These are phyloP conservation scores for Colletotrichum sp. DNA, from an alignment of 2,329 filamentous ascomycete genomes.

Conservation along the genomic window DNA sequence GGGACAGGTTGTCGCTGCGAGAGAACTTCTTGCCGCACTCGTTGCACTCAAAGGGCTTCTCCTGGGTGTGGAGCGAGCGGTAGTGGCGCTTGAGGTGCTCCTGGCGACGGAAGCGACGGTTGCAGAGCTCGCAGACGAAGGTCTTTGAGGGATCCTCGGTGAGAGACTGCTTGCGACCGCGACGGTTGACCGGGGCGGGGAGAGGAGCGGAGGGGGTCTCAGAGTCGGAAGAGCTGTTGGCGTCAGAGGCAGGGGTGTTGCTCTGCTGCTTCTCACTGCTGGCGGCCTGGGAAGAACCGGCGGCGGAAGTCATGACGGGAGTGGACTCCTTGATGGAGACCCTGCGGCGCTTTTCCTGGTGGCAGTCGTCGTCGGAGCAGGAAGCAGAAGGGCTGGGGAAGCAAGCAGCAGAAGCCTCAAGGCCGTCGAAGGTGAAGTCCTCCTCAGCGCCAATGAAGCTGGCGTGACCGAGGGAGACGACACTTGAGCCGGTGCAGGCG, in stretches of 20 bases:
- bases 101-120: slow-evolving; percentile 95
- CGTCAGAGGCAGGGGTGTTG: slow-evolving; percentile 35
- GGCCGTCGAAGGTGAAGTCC: slow-evolving; percentile 78
- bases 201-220: slow-evolving; percentile 48
- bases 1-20: slow-evolving; percentile 93
- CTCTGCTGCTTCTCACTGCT: slow-evolving; percentile 39
- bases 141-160: slow-evolving; percentile 99
- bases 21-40: slow-evolving; percentile 99
- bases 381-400: slow-evolving; percentile 68
- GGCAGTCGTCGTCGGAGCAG: slow-evolving; percentile 52
- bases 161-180: slow-evolving; percentile 96
- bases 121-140: slow-evolving; percentile 95
- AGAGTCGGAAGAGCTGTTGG: slow-evolving; percentile 45
- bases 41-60: slow-evolving; percentile 97
- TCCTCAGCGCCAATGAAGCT: slow-evolving; percentile 74
- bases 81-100: slow-evolving; percentile 99
- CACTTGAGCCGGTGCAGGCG: slow-evolving; percentile 71
- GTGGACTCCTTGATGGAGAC: slow-evolving; percentile 48
- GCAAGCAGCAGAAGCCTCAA: slow-evolving; percentile 63
- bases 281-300: slow-evolving; percentile 37
- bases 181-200: slow-evolving; percentile 77
- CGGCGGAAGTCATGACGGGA: slow-evolving; percentile 50
- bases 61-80: slow-evolving; percentile 95
- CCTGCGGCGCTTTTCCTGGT: slow-evolving; percentile 63
- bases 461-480: slow-evolving; percentile 74